A percentile compares a stretch with the other conserved stretches of the same genome.
Evolutionary conservation across 2,329 filamentous ascomycete genomes (phyloP).

Genomic region (Beauveria bassiana): DNA sequence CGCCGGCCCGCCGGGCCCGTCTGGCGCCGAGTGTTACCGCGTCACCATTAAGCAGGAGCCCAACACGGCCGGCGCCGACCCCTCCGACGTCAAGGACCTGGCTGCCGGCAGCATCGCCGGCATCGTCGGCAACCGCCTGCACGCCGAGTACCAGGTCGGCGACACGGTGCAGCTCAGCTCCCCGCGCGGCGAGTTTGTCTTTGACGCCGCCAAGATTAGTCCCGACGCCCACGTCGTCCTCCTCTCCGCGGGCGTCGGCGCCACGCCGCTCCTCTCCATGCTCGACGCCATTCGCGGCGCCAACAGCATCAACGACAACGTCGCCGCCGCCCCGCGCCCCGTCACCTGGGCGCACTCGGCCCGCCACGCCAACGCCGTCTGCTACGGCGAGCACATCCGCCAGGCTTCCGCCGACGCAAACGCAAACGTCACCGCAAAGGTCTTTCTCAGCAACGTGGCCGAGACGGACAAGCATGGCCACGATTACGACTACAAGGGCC

Average conservation of each 20-base stretch:
- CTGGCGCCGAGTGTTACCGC: constrained; percentile 43
- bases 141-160: constrained; percentile 39
- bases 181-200: constrained; percentile 54
- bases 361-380: constrained; percentile 39
- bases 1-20: constrained; percentile 34
- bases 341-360: constrained; percentile 58
- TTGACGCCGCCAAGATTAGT: constrained; percentile 36
- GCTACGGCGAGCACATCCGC: constrained; percentile 46
- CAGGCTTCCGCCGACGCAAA: constrained; percentile 25
- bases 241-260: constrained; percentile 60
- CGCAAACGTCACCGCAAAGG: constrained; percentile 22
- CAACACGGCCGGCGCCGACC: constrained; percentile 21
- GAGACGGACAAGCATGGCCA: constrained; percentile 35
- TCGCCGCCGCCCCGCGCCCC: constrained; percentile 32
- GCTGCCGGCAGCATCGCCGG: constrained; percentile 32
- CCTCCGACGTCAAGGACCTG: constrained; percentile 20
- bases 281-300: constrained; percentile 44
- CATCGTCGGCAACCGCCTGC: constrained; percentile 45
- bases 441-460: constrained; percentile 46
- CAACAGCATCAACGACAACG: constrained; percentile 14
- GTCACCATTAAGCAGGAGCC: constrained; percentile 64
- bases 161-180: constrained; percentile 48
- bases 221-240: constrained; percentile 51
- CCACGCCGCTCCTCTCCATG: constrained; percentile 60
- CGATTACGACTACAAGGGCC: constrained; percentile 50